Base-by-base conservation (phyloP, 495 filamentous ascomycete species). In the Parachaetomium inaequale region DNA sequence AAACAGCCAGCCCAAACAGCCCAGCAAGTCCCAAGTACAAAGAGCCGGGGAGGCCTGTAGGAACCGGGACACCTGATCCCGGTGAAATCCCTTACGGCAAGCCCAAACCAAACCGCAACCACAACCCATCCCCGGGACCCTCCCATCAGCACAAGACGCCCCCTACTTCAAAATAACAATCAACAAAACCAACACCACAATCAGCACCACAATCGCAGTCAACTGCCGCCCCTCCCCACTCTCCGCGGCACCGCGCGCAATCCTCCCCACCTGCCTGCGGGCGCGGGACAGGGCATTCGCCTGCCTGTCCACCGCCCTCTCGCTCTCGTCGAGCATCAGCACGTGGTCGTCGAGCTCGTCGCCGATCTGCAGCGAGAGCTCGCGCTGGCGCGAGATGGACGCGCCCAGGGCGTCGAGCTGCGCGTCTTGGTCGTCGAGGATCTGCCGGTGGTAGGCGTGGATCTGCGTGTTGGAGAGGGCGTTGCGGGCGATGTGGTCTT, bases 281-380 rank as follows among this genome's bases (percentile, higher is more conserved):
- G 94, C 94, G 21, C 87, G 81, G 63, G 90, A 83, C 47, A 98
- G 75, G 43, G 88, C 86, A 25, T 75, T 77, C 72, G 86, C 82
- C 77, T 98, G 93, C 58, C 94, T 79, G 68, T 96, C 92, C 38
- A 93, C 88, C 60, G 86, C 80, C 26, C 81, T 81, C 63, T 97
- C 94, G 64, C 95, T 87, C 57, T 93, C 93, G 75, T 95, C 94
- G 43, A 98, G 78, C 78, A 98, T 77, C 69, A 87, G 76, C 25
- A 94, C 89, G 70, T 98, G 94, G 63, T 85, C 85, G 63, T 98
- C 94, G 26, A 98, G 79, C 80, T 98, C 94, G 72, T 98, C 90
- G 26, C 94, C 94, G 70, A 98, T 98, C 78, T 92, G 90, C 71
- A 97, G 94, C 66, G 88, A 91, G 66, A 98, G 79, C 76, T 98